These are phyloP conservation scores for Stephanodiscus triporus DNA, from an alignment of 108 stramenopile genomes.

Conservation along the genomic window DNA sequence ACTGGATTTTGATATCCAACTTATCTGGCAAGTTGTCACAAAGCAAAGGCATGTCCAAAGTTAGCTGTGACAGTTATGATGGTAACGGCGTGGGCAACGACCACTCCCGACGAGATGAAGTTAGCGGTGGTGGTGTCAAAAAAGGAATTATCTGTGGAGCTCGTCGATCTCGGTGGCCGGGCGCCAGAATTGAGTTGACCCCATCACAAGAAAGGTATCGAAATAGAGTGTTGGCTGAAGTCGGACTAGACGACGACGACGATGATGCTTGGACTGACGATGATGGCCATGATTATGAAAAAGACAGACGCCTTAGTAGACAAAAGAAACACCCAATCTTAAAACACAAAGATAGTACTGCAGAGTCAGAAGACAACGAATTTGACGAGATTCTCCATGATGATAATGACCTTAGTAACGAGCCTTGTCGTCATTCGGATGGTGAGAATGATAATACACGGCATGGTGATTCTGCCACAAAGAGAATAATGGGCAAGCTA, in stretches of 20 bases:
- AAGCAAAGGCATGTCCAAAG: too few species aligned
- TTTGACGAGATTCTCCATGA: constrained; percentile 18
- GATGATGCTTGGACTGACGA: too few species aligned
- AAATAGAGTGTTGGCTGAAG: constrained; percentile 14
- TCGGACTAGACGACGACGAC: constrained; percentile 21
- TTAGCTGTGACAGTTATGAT: too few species aligned
- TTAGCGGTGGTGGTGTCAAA: neutral
- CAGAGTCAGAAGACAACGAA: neutral
- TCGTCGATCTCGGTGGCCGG: neutral
- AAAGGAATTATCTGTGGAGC: neutral
- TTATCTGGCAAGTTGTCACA: too few species aligned
- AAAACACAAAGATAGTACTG: neutral
- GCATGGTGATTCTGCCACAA: neutral
- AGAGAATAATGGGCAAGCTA: constrained; percentile 13
- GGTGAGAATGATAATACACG: neutral
- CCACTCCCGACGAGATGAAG: neutral
- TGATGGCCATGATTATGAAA: neutral
- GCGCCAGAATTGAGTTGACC: neutral
- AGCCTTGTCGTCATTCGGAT: constrained; percentile 10
- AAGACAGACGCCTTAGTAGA: neutral
- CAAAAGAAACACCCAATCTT: neutral
- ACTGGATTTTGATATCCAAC: too few species aligned
- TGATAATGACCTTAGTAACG: constrained; percentile 3
- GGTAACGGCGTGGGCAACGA: neutral
- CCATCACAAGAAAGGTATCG: constrained; percentile 7